Evolutionary conservation across 2,329 filamentous ascomycete genomes (phyloP), one percentile per base, ranked within the genome.

Genomic region (Colletotrichum kahawae): DNA sequence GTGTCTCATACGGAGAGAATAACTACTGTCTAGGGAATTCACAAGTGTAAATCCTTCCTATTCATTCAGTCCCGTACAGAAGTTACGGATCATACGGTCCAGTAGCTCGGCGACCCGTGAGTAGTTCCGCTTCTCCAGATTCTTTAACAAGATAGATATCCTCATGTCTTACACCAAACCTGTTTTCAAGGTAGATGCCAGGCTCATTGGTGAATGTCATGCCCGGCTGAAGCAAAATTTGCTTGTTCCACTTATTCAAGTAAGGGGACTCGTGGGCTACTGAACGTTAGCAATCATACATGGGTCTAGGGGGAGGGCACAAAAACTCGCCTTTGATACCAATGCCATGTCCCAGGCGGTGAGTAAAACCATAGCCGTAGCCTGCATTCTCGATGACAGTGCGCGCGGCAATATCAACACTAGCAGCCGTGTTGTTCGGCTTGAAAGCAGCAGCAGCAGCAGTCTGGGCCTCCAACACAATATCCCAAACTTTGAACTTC

Each of bases 171-270:
- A 92, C 90, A 0, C 91, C 91, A 80, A 93, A 93, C 63, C 87
- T 87, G 31, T 87, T 87, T 27, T 90, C 85, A 1, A 93, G 82
- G 79, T 93, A 93, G 36, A 93, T 88, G 0, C 91, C 92, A 1
- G 92, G 91, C 82, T 93, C 92, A 12, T 89, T 88, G 0, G 92
- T 93, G 75, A 93, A 93, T 0, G 88, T 87, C 91, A 93, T 93
- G 0, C 91, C 91, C 0, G 89, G 83, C 60, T 85, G 83, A 7
- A 93, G 82, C 1, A 83, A 78, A 0, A 84, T 83, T 3, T 79
- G 82, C 4, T 83, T 83, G 78, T 93, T 93, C 72, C 90, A 92
- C 78, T 92, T 91, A 79, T 93, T 92, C 36, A 93, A 82, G 77
- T 93, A 93, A 0, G 91, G 91, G 34, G 89, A 91, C 79, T 93